Percentiles rank a stretch among this genome's conserved stretches.
These are phyloP conservation scores for Aaosphaeria pasadenensis DNA, from an alignment of 2,329 filamentous ascomycete species.

Conservation along the genomic window DNA sequence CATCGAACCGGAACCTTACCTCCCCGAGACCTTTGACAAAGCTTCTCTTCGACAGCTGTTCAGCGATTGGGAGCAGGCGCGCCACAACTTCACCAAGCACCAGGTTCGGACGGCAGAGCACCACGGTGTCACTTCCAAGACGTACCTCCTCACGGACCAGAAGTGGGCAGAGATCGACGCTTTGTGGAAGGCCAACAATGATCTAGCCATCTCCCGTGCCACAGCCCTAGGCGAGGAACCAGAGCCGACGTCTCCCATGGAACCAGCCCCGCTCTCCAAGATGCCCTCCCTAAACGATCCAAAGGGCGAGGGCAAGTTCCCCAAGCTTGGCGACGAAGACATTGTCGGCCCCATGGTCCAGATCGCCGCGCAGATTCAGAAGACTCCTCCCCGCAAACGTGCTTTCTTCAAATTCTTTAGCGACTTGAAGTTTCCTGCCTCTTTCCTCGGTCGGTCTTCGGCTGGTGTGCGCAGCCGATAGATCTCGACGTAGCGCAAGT, in stretches of 20 bases:
- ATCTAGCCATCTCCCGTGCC: conserved; percentile 54
- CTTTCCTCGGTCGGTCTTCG: conserved; percentile 29
- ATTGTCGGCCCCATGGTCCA: conserved; percentile 89
- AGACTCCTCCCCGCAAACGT: conserved; percentile 32
- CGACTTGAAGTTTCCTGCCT: conserved; percentile 35
- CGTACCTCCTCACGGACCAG: conserved; percentile 77
- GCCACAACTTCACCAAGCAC: conserved; percentile 85
- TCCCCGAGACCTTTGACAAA: conserved; percentile 60
- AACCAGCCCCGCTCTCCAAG: conserved; percentile 56
- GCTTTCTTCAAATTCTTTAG: conserved; percentile 38
- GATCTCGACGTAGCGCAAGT: conserved; percentile 1
- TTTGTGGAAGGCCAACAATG: conserved; percentile 69
- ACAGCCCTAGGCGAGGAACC: conserved; percentile 31
- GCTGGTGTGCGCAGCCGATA: conserved; percentile 23
- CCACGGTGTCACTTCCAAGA: conserved; percentile 85
- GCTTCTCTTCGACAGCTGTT: conserved; percentile 64
- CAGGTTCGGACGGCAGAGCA: conserved; percentile 85
- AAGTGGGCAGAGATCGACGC: conserved; percentile 84
- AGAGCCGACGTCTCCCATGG: conserved; percentile 41
- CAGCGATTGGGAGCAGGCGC: conserved; percentile 77
- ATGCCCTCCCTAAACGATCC: conserved; percentile 69
- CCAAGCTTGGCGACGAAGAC: conserved; percentile 81
- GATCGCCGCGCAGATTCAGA: conserved; percentile 36
- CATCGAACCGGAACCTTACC: conserved; percentile 78
- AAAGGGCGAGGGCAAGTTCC: conserved; percentile 74